A percentile compares a stretch with the other conserved stretches of the same genome.
Conservation (phyloP, 1,284 basidiomycete species). For the Malassezia sympodialis region DNA sequence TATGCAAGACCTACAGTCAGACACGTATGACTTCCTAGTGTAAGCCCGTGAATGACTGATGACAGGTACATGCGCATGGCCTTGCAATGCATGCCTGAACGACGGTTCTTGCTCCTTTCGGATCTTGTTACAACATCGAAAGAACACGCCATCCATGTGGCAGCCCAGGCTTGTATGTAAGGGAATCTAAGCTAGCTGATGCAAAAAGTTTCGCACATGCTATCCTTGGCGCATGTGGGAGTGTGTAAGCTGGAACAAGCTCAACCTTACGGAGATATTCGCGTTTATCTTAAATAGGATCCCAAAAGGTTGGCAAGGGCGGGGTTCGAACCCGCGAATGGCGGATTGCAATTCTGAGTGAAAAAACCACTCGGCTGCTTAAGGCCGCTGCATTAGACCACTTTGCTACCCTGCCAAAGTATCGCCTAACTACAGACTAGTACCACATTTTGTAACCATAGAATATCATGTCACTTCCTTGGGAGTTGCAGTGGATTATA, state of each 20-base stretch:
- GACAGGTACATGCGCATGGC: constrained; percentile 8
- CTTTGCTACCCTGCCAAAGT: constrained; percentile 21
- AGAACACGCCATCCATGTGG: background rate
- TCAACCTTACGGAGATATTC: background rate
- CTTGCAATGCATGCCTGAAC: background rate
- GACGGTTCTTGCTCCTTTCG: background rate
- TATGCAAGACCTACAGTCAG: background rate
- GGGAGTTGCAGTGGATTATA: constrained; percentile 4
- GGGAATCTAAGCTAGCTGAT: background rate
- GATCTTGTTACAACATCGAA: background rate
- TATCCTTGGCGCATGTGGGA: constrained; percentile 1
- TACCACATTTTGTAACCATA: background rate
- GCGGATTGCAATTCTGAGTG: constrained; percentile 13
- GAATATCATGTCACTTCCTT: constrained; percentile 5
- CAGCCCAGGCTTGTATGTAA: constrained; percentile 9
- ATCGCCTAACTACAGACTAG: background rate
- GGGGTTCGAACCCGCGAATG: constrained; percentile 23
- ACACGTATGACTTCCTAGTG: constrained; percentile 13
- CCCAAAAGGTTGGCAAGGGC: constrained; percentile 18
- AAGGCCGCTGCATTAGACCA: constrained; percentile 24
- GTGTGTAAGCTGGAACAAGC: background rate
- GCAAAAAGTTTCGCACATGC: constrained; percentile 11
- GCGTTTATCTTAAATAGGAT: background rate
- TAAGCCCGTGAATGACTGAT: background rate
- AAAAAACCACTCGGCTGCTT: constrained; percentile 8